Conservation (phyloP, 495 filamentous ascomycete genomes). For the Penicillium arizonense region DNA sequence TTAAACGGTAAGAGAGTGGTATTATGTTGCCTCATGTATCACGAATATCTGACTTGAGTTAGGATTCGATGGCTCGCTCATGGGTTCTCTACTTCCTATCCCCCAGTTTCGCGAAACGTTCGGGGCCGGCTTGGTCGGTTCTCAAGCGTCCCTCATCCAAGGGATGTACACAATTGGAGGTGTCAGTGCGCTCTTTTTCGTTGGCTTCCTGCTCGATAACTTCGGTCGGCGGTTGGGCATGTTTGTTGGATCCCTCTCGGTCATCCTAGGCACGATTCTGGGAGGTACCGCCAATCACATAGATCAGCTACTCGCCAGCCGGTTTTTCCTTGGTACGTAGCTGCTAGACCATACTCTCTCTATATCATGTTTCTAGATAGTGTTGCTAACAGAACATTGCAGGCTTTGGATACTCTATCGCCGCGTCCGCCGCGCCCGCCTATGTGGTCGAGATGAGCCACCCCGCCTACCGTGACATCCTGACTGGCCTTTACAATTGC, state of each 20-base stretch:
- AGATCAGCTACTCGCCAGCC: slow-evolving; percentile 62
- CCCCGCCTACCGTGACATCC: slow-evolving; percentile 61
- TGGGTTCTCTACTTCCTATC: slow-evolving; percentile 13
- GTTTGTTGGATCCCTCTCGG: slow-evolving; percentile 54
- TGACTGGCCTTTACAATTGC: slow-evolving; percentile 56
- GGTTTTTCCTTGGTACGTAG: slow-evolving; percentile 56
- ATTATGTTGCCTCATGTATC: background rate
- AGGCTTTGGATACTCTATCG: slow-evolving; percentile 67
- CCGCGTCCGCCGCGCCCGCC: slow-evolving; percentile 63
- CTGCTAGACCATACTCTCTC: slow-evolving; percentile 9
- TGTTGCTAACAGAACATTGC: background rate
- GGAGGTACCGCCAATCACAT: slow-evolving; percentile 45
- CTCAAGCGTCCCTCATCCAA: slow-evolving; percentile 50
- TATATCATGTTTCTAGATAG: background rate
- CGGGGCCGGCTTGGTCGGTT: slow-evolving; percentile 11
- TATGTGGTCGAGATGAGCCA: slow-evolving; percentile 75
- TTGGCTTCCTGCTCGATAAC: slow-evolving; percentile 48
- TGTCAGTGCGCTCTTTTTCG: slow-evolving; percentile 51
- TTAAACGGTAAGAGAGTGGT: background rate
- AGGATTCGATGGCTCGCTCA: slow-evolving; percentile 15
- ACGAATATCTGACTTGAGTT: background rate
- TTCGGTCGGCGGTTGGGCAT: slow-evolving; percentile 64
- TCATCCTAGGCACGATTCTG: slow-evolving; percentile 58
- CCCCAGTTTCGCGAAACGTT: slow-evolving; percentile 8
- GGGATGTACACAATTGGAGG: slow-evolving; percentile 58